Percentiles rank a stretch among this genome's conserved stretches.
Conservation (phyloP, 129 eudicot genomes). For the Flaveria trinervia region DNA sequence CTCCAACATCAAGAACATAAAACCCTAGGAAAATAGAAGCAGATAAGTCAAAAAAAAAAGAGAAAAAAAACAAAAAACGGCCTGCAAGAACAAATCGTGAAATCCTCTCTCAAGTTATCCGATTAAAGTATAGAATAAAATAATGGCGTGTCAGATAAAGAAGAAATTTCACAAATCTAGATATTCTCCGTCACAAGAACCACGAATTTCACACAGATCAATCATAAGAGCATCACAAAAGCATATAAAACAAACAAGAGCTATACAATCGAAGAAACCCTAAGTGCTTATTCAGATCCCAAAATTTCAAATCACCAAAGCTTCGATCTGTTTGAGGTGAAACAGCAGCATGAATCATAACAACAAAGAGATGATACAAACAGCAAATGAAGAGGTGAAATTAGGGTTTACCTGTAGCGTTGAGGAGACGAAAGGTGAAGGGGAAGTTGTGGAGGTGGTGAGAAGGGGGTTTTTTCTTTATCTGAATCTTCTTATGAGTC, state of each 20-base stretch:
- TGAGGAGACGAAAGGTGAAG: neutral
- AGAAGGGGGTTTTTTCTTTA: neutral
- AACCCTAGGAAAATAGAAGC: conserved; percentile 20
- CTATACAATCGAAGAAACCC: no score
- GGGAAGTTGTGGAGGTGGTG: neutral
- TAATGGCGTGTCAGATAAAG: conserved; percentile 21
- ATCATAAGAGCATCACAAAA: no score
- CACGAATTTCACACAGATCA: neutral
- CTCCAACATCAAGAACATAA: conserved; percentile 31
- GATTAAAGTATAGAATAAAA: conserved; percentile 8
- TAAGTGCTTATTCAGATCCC: no score
- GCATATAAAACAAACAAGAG: no score
- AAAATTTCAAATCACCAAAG: no score
- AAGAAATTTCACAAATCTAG: conserved; percentile 30
- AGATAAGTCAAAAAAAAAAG: neutral
- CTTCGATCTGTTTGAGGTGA: neutral
- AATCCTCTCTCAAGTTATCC: neutral
- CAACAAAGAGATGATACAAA: no score
- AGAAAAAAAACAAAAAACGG: conserved; percentile 3
- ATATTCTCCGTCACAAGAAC: neutral
- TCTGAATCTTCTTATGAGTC: neutral
- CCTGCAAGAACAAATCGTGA: conserved; percentile 11
- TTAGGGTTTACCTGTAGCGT: no score
- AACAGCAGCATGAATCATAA: neutral
- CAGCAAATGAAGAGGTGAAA: no score